Evolutionary conservation across 257 asterid species (phyloP).

Genomic region (Gentiana dahurica): DNA sequence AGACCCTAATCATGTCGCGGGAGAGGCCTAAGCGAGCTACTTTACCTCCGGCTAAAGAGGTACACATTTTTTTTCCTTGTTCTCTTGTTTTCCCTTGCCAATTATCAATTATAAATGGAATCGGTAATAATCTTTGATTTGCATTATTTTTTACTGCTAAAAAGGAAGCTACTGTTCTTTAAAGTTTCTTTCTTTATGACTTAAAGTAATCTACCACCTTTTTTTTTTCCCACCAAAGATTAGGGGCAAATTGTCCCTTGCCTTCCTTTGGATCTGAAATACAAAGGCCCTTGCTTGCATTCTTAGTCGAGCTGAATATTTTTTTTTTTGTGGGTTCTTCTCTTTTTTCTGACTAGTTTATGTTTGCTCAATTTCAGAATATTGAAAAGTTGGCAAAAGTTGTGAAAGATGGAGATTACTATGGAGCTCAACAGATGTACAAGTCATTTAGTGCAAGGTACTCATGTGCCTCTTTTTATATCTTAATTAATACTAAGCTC

Average conservation of each 20-base stretch:
- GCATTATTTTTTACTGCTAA: neutral
- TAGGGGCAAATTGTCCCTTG: neutral
- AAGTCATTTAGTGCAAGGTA: slow-evolving; percentile 87
- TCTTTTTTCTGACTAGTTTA: neutral
- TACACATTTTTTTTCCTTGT: slow-evolving; percentile 2
- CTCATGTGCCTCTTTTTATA: neutral
- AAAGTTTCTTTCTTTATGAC: neutral
- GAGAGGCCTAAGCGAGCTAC: slow-evolving; percentile 55
- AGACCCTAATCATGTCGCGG: slow-evolving; percentile 41
- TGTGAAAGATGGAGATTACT: slow-evolving; percentile 71
- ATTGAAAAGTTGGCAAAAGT: slow-evolving; percentile 68
- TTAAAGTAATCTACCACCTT: too few species aligned
- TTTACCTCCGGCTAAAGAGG: slow-evolving; percentile 74
- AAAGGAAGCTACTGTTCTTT: neutral
- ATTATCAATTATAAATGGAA: slow-evolving; percentile 6
- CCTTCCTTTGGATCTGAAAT: neutral
- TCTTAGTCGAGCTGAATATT: neutral
- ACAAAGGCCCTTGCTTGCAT: neutral
- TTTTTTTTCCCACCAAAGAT: neutral
- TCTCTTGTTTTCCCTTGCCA: neutral
- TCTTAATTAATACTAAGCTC: neutral
- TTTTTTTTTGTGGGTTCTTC: neutral
- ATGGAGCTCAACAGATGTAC: slow-evolving; percentile 98
- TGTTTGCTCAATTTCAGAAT: slow-evolving; percentile 33
- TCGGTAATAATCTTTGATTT: neutral